These are phyloP conservation scores for Rosa multiflora DNA, from an alignment of 306 rosid genomes.

Conservation along the genomic window DNA sequence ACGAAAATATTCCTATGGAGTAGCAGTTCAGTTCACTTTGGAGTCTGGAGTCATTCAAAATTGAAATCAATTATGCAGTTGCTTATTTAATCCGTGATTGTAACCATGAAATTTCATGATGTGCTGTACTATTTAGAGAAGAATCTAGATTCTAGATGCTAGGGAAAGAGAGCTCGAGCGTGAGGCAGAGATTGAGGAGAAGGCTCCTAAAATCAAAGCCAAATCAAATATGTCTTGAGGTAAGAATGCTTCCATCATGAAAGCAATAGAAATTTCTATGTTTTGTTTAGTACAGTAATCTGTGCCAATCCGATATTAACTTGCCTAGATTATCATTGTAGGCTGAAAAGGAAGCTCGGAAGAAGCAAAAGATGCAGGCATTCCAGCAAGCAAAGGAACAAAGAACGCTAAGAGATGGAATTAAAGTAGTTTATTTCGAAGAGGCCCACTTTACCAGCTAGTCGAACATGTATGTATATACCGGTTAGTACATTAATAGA, in stretches of 20 bases:
- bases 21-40: background rate
- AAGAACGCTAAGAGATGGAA: constrained; percentile 95
- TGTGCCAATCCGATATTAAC: constrained; percentile 1
- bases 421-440: constrained; percentile 34
- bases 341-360: constrained; percentile 96
- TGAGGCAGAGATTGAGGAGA: constrained; percentile 86
- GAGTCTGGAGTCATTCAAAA: background rate
- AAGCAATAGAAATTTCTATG: background rate
- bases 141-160: constrained; percentile 90
- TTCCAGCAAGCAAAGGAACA: constrained; percentile 81
- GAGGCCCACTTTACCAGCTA: constrained; percentile 38
- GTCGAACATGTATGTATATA: constrained; percentile 44
- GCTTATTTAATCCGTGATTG: constrained; percentile 12
- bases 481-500: constrained; percentile 19
- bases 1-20: background rate
- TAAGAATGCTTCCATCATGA: constrained; percentile 23
- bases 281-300: background rate
- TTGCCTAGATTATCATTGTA: constrained; percentile 20
- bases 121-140: constrained; percentile 89
- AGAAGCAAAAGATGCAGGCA: constrained; percentile 85
- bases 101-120: constrained; percentile 26
- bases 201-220: constrained; percentile 93
- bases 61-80: constrained; percentile 8
- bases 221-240: constrained; percentile 99
- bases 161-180: constrained; percentile 79